Conservation (phyloP, 148 eudicot genomes). For the Spergularia bocconei region DNA sequence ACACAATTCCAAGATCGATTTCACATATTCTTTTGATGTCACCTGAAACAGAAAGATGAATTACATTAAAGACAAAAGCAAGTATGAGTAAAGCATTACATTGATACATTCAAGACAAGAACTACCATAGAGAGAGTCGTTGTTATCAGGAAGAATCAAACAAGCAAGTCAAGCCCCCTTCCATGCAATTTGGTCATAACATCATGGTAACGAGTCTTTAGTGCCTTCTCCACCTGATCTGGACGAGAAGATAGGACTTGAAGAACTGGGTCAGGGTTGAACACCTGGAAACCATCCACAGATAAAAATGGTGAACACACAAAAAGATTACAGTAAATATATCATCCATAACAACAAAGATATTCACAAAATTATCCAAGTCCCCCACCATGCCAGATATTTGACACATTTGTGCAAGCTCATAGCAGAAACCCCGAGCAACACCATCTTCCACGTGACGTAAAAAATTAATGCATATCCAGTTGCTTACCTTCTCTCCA, state of each 20-base stretch:
- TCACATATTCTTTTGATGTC: constrained; percentile 80
- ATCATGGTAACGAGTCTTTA: constrained; percentile 56
- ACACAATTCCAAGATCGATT: constrained; percentile 80
- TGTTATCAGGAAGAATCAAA: constrained; percentile 80
- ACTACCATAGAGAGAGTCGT: constrained; percentile 84
- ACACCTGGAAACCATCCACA: constrained; percentile 33
- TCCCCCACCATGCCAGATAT: constrained; percentile 67
- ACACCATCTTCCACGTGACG: constrained; percentile 56
- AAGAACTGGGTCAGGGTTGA: constrained; percentile 57
- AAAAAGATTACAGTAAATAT: not conserved
- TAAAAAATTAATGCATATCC: constrained; percentile 79
- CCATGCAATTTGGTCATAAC: constrained; percentile 52
- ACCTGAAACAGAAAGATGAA: constrained; percentile 37
- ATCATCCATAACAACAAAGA: not conserved
- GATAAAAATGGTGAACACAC: not conserved
- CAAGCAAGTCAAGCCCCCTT: constrained; percentile 63
- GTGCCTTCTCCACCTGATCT: constrained; percentile 65
- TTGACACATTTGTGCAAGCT: constrained; percentile 74
- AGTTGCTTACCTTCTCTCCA: constrained; percentile 60
- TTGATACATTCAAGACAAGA: not conserved
- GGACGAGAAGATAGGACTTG: constrained; percentile 54
- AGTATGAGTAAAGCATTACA: not conserved
- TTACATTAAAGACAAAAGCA: not conserved
- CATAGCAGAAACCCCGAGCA: constrained; percentile 61
- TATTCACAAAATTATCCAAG: constrained; percentile 1